phyloP scores from a whole-genome alignment of 768 basidiomycete genomes.

The Xerocomellus chrysenteron region DNA sequence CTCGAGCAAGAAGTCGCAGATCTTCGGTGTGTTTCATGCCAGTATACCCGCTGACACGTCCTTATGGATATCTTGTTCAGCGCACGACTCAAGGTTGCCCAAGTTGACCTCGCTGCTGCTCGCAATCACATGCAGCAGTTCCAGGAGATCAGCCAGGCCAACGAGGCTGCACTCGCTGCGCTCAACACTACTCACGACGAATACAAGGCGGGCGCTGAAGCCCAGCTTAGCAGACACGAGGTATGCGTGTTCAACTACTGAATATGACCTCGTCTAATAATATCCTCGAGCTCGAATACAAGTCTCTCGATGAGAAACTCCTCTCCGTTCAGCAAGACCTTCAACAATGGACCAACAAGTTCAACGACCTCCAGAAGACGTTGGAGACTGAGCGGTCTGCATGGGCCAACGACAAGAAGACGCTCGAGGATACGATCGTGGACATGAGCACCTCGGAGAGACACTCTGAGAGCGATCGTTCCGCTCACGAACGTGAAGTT shows the following conservation, averaged over 20 bases:
- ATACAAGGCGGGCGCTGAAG: constrained; percentile 71
- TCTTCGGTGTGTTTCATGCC: constrained; percentile 52
- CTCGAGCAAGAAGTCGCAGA: constrained; percentile 85
- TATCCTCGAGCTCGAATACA: constrained; percentile 55
- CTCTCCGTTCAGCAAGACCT: constrained; percentile 54
- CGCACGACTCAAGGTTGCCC: constrained; percentile 70
- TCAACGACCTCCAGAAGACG: constrained; percentile 58
- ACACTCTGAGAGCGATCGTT: constrained; percentile 60
- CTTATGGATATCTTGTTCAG: constrained; percentile 36
- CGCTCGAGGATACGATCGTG: constrained; percentile 77
- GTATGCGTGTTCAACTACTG: constrained; percentile 37
- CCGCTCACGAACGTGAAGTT: constrained; percentile 63
- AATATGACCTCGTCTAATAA: not conserved
- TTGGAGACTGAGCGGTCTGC: constrained; percentile 68
- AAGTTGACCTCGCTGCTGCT: constrained; percentile 73
- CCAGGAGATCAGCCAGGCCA: constrained; percentile 82
- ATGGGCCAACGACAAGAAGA: constrained; percentile 79
- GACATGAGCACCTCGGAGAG: constrained; percentile 77
- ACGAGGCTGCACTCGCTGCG: constrained; percentile 69
- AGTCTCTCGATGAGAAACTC: constrained; percentile 63
- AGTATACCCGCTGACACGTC: not conserved
- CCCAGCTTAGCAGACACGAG: constrained; percentile 64
- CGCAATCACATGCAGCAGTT: constrained; percentile 78
- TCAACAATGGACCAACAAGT: constrained; percentile 44
- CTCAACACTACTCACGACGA: constrained; percentile 76